Percentiles rank a stretch among this genome's conserved stretches.
These are phyloP conservation scores for Gastrolobium villosum DNA, from an alignment of 306 rosid genomes.

Conservation along the genomic window DNA sequence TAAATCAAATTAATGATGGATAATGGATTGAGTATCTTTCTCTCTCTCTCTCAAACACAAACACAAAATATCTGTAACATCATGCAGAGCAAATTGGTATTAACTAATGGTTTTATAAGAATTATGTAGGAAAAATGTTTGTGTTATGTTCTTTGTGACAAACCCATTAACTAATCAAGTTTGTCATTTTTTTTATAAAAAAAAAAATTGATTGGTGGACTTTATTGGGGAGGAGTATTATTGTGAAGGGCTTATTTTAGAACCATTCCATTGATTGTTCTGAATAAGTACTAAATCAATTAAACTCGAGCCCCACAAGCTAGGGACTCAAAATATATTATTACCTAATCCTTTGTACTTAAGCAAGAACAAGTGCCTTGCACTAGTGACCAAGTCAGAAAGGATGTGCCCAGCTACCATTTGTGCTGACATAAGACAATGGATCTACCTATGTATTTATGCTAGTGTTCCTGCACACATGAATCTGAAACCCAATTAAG, in stretches of 20 bases:
- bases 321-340: conserved; percentile 43
- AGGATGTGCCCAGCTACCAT: conserved; percentile 45
- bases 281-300: conserved; percentile 37
- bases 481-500: conserved; percentile 41
- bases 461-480: conserved; percentile 38
- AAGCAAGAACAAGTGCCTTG: conserved; percentile 47
- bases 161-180: conserved; percentile 31
- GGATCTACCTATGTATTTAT: conserved; percentile 42
- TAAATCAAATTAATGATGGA: conserved; percentile 2
- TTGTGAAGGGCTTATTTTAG: conserved; percentile 9
- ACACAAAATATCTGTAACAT: conserved; percentile 36
- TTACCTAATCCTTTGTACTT: conserved; percentile 48
- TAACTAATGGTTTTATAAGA: no score
- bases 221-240: conserved; percentile 37
- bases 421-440: conserved; percentile 47
- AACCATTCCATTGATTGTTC: conserved; percentile 35
- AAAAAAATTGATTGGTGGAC: conserved; percentile 33
- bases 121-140: no score
- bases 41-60: neutral
- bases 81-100: conserved; percentile 17
- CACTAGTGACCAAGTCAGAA: conserved; percentile 42
- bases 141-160: no score
- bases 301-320: conserved; percentile 48
- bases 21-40: neutral
- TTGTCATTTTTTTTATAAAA: conserved; percentile 1